Evolutionary conservation across 2,329 filamentous ascomycete genomes (phyloP), one percentile per base, ranked within the genome.

Genomic region (Verticillium albo-atrum): DNA sequence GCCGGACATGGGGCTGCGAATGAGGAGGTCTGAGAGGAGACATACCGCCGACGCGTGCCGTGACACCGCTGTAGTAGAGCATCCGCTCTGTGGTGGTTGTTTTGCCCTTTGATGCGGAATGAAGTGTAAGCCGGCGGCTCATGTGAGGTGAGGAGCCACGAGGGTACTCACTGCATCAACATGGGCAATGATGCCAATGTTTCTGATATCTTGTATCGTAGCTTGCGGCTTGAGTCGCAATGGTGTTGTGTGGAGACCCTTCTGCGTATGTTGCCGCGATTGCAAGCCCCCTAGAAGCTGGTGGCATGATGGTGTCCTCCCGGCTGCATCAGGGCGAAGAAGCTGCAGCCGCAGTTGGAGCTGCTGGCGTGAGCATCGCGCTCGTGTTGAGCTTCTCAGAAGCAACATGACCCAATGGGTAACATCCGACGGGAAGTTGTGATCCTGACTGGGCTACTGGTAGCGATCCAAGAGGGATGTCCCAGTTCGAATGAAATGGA

Each of bases 21-120:
- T 17, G 32, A 28, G 15, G 32, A 63, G 55, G 59, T 62, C 58
- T 6, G 62, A 7, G 28, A n/a, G 32, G 25, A 23, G 9, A 72
- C 80, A 54, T 69, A 84, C 83, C 83, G 77, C 95, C 95, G 69
- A 97, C 87, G 73, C 93, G 83, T 65, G 91, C 83, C 10, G 93
- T 96, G 63, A 93, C 88, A 55, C 95, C 94, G 72, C 92, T 96
- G 70, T 97, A 97, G 71, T 92, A 98, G 69, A 99, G 89, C 94
- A 98, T 98, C 60, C 95, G 92, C 85, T 99, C 95, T 3, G 95
- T 98, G 0, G 95, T 99, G 0, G 95, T 98, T 1, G 95, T 99
- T 80, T 99, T 99, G 9, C 95, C 95, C 83, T 86, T 57, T 9
- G 20, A 7, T 6, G 2, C 42, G n/a, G 42, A 12, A 20, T 15